Evolutionary conservation across 176 grass and related monocot genomes (phyloP).

Genomic region (Aegilops sharonensis): DNA sequence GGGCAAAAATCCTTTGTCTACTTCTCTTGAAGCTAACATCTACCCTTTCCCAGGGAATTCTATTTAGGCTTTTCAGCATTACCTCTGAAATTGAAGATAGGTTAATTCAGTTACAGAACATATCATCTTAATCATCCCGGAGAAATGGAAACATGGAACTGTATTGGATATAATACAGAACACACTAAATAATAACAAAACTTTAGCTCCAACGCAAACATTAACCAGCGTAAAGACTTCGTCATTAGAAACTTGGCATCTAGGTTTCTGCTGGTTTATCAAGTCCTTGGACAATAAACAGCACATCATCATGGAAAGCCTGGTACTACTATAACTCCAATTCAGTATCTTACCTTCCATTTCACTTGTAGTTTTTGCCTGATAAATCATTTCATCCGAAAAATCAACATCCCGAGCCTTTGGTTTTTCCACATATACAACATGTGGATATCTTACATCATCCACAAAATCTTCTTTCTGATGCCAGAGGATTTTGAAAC

Average conservation of each 20-base stretch:
- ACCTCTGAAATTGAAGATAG: conserved; percentile 46
- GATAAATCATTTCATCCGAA: conserved; percentile 49
- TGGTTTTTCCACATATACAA: conserved; percentile 70
- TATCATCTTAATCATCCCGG: neutral
- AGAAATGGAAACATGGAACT: neutral
- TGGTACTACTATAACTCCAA: neutral
- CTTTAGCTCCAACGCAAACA: neutral
- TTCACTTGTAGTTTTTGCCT: conserved; percentile 60
- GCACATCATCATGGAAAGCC: neutral
- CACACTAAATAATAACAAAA: neutral
- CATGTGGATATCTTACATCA: conserved; percentile 66
- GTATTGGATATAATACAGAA: neutral
- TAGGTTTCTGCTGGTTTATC: neutral
- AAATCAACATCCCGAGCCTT: conserved; percentile 50
- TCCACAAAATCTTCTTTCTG: conserved; percentile 64
- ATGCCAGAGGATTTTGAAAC: conserved; percentile 39
- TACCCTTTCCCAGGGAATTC: conserved; percentile 92
- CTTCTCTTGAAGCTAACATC: conserved; percentile 92
- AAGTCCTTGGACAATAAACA: conserved; percentile 6
- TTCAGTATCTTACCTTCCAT: conserved; percentile 70
- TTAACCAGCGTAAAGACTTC: neutral
- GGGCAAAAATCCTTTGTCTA: conserved; percentile 78
- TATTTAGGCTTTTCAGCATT: conserved; percentile 80
- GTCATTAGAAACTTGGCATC: neutral
- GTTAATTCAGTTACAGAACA: conserved; percentile 14